phyloP scores from a whole-genome alignment of 176 grass and related monocot genomes.

The Pharus latifolius region DNA sequence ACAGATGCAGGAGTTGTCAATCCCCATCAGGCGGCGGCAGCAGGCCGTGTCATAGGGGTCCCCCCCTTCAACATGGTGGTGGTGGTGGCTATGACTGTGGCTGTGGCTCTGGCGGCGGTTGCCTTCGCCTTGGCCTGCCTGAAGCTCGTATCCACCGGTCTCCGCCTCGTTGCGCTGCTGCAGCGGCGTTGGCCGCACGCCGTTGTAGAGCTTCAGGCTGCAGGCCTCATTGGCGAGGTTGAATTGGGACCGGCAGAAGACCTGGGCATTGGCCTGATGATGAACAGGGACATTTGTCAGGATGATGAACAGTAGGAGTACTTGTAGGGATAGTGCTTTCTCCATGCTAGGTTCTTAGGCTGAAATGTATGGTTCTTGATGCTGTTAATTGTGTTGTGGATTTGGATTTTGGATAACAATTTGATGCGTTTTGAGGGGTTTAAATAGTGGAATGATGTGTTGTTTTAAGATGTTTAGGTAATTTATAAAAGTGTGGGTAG shows the following conservation, averaged over 20 bases:
- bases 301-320: neutral
- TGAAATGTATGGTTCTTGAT: neutral
- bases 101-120: neutral
- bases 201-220: neutral
- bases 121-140: neutral
- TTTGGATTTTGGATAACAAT: neutral
- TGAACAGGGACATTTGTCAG: neutral
- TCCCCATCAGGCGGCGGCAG: slow-evolving; percentile 53
- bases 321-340: neutral
- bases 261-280: neutral
- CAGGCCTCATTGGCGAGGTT: slow-evolving; percentile 28
- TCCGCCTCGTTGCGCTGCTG: neutral
- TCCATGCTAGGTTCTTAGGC: neutral
- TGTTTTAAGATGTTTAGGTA: neutral
- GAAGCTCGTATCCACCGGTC: neutral
- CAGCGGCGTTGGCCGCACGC: neutral
- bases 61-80: neutral
- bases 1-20: slow-evolving; percentile 65
- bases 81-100: slow-evolving; percentile 26
- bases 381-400: neutral
- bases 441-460: neutral
- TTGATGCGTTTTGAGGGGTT: neutral
- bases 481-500: slow-evolving; percentile 16
- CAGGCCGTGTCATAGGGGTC: slow-evolving; percentile 58
- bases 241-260: slow-evolving; percentile 26